Conservation (phyloP, 352 stramenopile genomes). For the Plasmopara muralis region DNA sequence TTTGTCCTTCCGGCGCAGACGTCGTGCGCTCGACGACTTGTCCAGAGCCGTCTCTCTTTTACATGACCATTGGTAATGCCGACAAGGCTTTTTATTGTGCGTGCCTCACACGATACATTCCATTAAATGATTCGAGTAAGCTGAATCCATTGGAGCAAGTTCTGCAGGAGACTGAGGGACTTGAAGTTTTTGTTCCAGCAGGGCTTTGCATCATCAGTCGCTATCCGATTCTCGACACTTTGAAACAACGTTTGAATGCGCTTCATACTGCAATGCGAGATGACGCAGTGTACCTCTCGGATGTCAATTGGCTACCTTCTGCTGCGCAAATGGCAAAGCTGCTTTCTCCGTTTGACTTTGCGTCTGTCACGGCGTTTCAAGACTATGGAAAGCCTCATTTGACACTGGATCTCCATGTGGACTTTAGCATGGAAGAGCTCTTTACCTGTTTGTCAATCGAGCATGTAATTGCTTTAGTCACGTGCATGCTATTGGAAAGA, state of each 20-base stretch:
- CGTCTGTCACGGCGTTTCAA: constrained; percentile 15
- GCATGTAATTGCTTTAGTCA: constrained; percentile 62
- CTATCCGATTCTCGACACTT: constrained; percentile 73
- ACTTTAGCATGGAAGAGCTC: constrained; percentile 80
- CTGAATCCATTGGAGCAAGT: constrained; percentile 70
- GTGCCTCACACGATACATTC: constrained; percentile 75
- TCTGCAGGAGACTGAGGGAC: constrained; percentile 70
- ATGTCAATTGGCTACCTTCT: constrained; percentile 52
- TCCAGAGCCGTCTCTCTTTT: constrained; percentile 63
- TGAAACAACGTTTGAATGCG: constrained; percentile 62
- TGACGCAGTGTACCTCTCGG: constrained; percentile 45
- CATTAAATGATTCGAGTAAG: constrained; percentile 54
- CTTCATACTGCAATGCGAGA: constrained; percentile 55
- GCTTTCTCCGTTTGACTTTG: constrained; percentile 65
- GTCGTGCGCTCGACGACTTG: constrained; percentile 50
- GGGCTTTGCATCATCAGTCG: constrained; percentile 78
- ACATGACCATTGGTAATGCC: constrained; percentile 77
- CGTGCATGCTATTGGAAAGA: constrained; percentile 65
- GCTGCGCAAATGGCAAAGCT: constrained; percentile 49
- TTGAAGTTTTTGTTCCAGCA: constrained; percentile 69
- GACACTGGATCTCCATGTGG: constrained; percentile 51
- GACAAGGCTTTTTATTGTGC: constrained; percentile 80
- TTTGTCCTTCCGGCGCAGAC: constrained; percentile 53
- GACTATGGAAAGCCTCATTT: constrained; percentile 32
- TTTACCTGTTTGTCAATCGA: constrained; percentile 74